Conservation (phyloP, 805 yeast species). For the Metschnikowia santaceciliae region DNA sequence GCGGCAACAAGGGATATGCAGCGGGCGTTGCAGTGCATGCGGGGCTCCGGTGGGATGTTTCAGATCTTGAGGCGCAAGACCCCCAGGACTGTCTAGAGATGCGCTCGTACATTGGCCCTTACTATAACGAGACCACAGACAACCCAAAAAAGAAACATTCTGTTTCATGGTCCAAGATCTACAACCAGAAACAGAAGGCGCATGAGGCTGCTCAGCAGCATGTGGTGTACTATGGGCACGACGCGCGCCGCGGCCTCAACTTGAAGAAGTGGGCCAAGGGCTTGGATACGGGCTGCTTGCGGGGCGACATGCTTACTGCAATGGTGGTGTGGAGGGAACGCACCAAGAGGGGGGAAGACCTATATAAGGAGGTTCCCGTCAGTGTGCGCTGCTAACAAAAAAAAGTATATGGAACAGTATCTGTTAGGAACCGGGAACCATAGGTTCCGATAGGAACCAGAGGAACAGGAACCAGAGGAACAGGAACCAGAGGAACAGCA, state of each 20-base stretch:
- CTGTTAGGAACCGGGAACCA: too few species aligned
- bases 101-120: slow-evolving; percentile 64
- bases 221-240: slow-evolving; percentile 82
- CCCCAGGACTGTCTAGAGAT: slow-evolving; percentile 65
- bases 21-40: slow-evolving; percentile 72
- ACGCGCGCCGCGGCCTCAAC: slow-evolving; percentile 73
- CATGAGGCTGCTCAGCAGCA: slow-evolving; percentile 26
- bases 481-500: too few species aligned
- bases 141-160: slow-evolving; percentile 33
- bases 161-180: slow-evolving; percentile 56
- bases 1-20: slow-evolving; percentile 25
- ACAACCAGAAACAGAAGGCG: slow-evolving; percentile 44
- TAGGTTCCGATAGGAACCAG: too few species aligned
- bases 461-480: neutral
- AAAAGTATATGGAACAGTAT: too few species aligned
- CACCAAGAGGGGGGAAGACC: slow-evolving; percentile 4
- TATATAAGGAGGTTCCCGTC: slow-evolving; percentile 12
- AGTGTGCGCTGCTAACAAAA: slow-evolving; percentile 10
- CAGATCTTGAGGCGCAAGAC: slow-evolving; percentile 50
- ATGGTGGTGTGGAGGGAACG: slow-evolving; percentile 40
- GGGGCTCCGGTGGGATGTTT: slow-evolving; percentile 67
- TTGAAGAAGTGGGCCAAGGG: slow-evolving; percentile 68
- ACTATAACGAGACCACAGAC: slow-evolving; percentile 55
- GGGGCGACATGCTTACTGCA: slow-evolving; percentile 68
- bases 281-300: slow-evolving; percentile 76